Conservation (phyloP, 352 stramenopile genomes). For the Globisporangium okanoganense region DNA sequence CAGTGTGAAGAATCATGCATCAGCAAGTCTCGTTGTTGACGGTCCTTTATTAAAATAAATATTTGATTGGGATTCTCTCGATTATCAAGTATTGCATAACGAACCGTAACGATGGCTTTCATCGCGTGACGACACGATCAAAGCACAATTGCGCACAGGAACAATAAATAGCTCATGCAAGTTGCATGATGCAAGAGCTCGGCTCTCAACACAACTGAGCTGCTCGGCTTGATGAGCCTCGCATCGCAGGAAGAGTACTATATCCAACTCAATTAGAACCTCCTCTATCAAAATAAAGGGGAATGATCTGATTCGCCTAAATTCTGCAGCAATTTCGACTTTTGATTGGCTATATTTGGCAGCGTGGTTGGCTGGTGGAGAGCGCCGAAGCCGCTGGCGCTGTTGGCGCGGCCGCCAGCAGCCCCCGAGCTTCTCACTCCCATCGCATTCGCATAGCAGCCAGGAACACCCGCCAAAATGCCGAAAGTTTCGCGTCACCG, state of each 20-base stretch:
- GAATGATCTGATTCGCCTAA: slow-evolving; percentile 15
- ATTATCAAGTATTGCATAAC: no score
- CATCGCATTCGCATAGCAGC: slow-evolving; percentile 65
- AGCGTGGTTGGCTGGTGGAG: slow-evolving; percentile 46
- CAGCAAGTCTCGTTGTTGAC: no score
- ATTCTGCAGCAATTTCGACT: background rate
- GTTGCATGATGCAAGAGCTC: no score
- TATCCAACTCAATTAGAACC: background rate
- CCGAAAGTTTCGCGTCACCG: slow-evolving; percentile 85
- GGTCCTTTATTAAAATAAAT: no score
- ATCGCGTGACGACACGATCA: no score
- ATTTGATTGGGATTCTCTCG: no score
- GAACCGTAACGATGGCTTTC: no score
- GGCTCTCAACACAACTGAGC: no score
- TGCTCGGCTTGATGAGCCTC: no score
- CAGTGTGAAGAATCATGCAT: no score
- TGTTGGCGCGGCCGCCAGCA: background rate
- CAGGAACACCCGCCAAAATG: slow-evolving; percentile 74
- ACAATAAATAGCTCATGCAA: no score
- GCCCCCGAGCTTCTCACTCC: slow-evolving; percentile 35
- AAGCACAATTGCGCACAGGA: no score
- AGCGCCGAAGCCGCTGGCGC: slow-evolving; percentile 5
- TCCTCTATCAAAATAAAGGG: background rate
- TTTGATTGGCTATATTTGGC: slow-evolving; percentile 34
- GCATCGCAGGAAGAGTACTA: background rate